phyloP scores from a whole-genome alignment of 805 yeast genomes.

The Ogataea nitratoaversa region DNA sequence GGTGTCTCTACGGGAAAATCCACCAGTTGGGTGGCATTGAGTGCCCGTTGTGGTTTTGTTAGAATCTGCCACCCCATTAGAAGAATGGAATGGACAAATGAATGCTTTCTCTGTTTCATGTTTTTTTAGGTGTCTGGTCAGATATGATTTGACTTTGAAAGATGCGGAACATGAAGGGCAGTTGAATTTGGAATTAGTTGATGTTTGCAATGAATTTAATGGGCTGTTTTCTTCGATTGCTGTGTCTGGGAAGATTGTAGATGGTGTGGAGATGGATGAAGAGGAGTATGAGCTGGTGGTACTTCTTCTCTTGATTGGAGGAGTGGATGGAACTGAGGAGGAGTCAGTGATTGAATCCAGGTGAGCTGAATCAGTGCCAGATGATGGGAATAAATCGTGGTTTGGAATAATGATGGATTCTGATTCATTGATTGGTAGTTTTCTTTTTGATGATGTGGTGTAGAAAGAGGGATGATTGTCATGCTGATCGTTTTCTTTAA shows the following conservation, averaged over 20 bases:
- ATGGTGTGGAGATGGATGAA: not conserved
- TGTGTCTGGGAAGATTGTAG: not conserved
- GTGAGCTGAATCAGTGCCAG: not conserved
- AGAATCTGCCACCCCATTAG: conserved; percentile 10
- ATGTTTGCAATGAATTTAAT: not conserved
- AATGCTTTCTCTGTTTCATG: conserved; percentile 49
- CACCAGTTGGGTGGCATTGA: conserved; percentile 54
- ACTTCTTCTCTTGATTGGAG: not conserved
- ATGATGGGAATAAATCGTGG: not conserved
- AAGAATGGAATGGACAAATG: conserved; percentile 46
- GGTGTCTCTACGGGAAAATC: conserved; percentile 56
- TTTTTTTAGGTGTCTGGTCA: conserved; percentile 52
- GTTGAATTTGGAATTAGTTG: conserved; percentile 24
- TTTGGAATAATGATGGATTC: not conserved
- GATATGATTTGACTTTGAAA: conserved; percentile 49
- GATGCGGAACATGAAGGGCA: conserved; percentile 47
- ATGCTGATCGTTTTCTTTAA: not conserved
- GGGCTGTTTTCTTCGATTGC: not conserved
- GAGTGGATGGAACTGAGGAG: not conserved
- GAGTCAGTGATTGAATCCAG: not conserved
- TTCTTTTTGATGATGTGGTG: not conserved
- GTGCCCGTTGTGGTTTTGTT: conserved; percentile 16
- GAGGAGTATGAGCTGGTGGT: not conserved
- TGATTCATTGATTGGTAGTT: not conserved
- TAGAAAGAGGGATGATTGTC: not conserved